Evolutionary conservation across 768 basidiomycete species (phyloP).

Genomic region (Crucibulum laeve): DNA sequence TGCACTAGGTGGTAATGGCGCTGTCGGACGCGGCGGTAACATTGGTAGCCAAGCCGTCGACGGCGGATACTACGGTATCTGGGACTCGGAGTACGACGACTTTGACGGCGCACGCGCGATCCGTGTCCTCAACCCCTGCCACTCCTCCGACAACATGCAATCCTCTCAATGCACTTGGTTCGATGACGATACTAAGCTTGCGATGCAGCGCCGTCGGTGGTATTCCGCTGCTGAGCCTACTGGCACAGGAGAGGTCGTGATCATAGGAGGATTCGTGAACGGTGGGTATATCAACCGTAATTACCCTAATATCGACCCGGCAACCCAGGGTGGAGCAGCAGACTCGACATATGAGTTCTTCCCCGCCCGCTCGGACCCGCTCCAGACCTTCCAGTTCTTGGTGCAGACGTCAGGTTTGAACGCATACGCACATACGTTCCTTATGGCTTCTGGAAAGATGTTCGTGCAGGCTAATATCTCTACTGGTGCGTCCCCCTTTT

Average conservation of each 20-base stretch:
- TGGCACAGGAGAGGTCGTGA: slow-evolving; percentile 70
- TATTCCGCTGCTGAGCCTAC: slow-evolving; percentile 74
- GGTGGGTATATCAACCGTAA: slow-evolving; percentile 82
- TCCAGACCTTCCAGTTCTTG: slow-evolving; percentile 63
- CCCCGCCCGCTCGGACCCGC: slow-evolving; percentile 49
- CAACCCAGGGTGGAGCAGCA: slow-evolving; percentile 60
- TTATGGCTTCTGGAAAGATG: slow-evolving; percentile 74
- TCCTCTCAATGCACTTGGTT: slow-evolving; percentile 64
- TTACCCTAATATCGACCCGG: slow-evolving; percentile 63
- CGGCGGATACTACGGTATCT: slow-evolving; percentile 41
- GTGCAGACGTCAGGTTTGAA: slow-evolving; percentile 71
- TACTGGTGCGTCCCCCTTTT: slow-evolving; percentile 44
- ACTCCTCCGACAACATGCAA: slow-evolving; percentile 37
- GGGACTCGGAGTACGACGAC: slow-evolving; percentile 69
- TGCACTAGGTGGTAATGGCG: slow-evolving; percentile 77
- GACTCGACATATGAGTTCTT: slow-evolving; percentile 85
- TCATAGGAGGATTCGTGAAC: slow-evolving; percentile 78
- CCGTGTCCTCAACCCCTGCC: slow-evolving; percentile 79
- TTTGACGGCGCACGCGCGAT: slow-evolving; percentile 79
- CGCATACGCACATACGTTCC: slow-evolving; percentile 68
- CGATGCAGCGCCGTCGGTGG: slow-evolving; percentile 72
- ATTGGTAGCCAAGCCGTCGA: slow-evolving; percentile 48
- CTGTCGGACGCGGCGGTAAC: slow-evolving; percentile 61
- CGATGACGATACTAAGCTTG: slow-evolving; percentile 55
- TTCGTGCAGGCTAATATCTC: slow-evolving; percentile 82